Evolutionary conservation across 106 monocot species (phyloP).

Genomic region (Dioscorea alata): DNA sequence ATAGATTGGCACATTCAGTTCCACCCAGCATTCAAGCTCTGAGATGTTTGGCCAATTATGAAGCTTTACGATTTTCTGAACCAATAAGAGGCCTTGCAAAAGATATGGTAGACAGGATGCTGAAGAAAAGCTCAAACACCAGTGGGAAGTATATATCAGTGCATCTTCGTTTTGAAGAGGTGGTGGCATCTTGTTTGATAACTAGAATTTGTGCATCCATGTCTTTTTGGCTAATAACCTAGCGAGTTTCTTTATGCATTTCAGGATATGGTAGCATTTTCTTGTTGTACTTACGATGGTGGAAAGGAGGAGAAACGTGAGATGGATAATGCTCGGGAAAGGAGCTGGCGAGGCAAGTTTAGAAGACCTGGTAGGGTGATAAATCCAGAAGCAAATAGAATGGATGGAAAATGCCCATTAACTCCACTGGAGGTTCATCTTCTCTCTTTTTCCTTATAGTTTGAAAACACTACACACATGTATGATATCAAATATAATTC

Average conservation of each 20-base stretch:
- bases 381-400: constrained; percentile 59
- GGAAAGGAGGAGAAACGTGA: constrained; percentile 71
- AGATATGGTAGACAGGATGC: constrained; percentile 85
- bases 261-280: constrained; percentile 98
- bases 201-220: too few relatives aligned
- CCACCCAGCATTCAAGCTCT: constrained; percentile 62
- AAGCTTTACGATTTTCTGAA: constrained; percentile 76
- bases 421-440: constrained; percentile 81
- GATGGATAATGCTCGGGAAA: constrained; percentile 94
- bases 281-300: constrained; percentile 93
- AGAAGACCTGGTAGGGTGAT: constrained; percentile 58
- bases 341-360: constrained; percentile 94
- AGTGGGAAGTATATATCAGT: constrained; percentile 87
- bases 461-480: too few relatives aligned
- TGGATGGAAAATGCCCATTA: constrained; percentile 88
- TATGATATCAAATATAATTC: too few relatives aligned
- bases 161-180: constrained; percentile 99
- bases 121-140: constrained; percentile 72
- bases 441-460: too few relatives aligned
- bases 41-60: constrained; percentile 91
- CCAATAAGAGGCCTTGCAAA: constrained; percentile 82
- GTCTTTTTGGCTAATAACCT: background rate
- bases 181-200: constrained; percentile 10
- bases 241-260: constrained; percentile 1
- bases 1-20: constrained; percentile 90